Evolutionary conservation across 352 stramenopile genomes (phyloP).

Genomic region (Halophytophthora batemanensis): DNA sequence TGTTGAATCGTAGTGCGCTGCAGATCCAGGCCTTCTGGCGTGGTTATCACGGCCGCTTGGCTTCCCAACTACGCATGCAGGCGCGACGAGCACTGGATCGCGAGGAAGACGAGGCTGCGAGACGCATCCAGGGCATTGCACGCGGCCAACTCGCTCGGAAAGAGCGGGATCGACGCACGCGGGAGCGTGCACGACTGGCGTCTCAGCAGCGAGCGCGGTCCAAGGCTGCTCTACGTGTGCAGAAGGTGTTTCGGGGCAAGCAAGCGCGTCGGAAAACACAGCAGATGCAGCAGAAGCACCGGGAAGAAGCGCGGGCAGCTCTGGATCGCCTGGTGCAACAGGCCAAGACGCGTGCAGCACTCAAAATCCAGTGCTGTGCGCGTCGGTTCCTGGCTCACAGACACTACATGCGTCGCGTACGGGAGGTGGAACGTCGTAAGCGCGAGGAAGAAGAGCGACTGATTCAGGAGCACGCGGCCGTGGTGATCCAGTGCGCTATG

Average conservation of each 20-base stretch:
- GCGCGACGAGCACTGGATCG: constrained; percentile 43
- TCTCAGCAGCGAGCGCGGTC: constrained; percentile 29
- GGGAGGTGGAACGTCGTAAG: constrained; percentile 28
- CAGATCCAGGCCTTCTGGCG: constrained; percentile 78
- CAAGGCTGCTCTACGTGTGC: constrained; percentile 52
- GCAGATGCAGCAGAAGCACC: constrained; percentile 35
- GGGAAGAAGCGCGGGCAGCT: constrained; percentile 42
- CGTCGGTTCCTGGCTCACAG: constrained; percentile 50
- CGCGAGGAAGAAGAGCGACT: constrained; percentile 24
- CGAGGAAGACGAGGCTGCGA: constrained; percentile 55
- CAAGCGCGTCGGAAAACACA: constrained; percentile 36
- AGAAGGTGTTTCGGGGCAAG: constrained; percentile 61
- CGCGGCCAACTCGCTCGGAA: constrained; percentile 48
- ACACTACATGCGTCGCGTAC: constrained; percentile 27
- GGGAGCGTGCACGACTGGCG: constrained; percentile 29
- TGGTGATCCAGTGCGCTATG: constrained; percentile 69
- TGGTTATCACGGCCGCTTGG: constrained; percentile 65
- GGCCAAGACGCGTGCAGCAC: constrained; percentile 53
- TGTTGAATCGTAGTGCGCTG: constrained; percentile 61
- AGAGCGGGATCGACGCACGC: constrained; percentile 26
- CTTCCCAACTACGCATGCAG: constrained; percentile 51
- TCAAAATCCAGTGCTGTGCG: constrained; percentile 68
- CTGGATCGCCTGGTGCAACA: constrained; percentile 57
- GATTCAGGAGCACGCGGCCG: constrained; percentile 40
- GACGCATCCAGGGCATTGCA: constrained; percentile 54